A percentile compares a stretch with the other conserved stretches of the same genome.
These are phyloP conservation scores for Cladosporium austrohemisphaericum DNA, from an alignment of 2,329 filamentous ascomycete species.

Conservation along the genomic window DNA sequence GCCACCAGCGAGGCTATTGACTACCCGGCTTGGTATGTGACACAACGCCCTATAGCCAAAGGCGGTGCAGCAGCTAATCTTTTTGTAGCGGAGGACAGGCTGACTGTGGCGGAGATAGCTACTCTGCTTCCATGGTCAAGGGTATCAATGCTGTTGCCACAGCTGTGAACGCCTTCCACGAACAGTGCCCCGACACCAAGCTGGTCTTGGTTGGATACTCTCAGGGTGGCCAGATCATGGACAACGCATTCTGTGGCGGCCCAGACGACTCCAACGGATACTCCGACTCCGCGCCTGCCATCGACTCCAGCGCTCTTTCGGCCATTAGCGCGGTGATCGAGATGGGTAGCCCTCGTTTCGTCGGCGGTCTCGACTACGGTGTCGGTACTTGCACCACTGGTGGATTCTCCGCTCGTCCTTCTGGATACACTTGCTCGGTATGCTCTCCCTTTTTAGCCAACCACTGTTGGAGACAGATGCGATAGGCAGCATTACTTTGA, in stretches of 20 bases:
- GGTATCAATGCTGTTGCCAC: conserved; percentile 57
- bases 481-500: no score
- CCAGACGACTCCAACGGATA: conserved; percentile 41
- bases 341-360: conserved; percentile 52
- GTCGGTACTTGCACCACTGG: conserved; percentile 57
- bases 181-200: conserved; percentile 22
- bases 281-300: conserved; percentile 20
- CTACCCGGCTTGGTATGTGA: conserved; percentile 57
- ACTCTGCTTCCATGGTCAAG: conserved; percentile 24
- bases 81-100: conserved; percentile 16
- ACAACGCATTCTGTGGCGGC: conserved; percentile 59
- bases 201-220: conserved; percentile 22
- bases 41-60: no score
- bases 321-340: conserved; percentile 25
- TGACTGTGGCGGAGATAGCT: conserved; percentile 6
- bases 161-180: conserved; percentile 59
- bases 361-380: conserved; percentile 54
- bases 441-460: not conserved
- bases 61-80: conserved; percentile 20
- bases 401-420: conserved; percentile 42
- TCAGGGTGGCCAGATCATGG: conserved; percentile 38
- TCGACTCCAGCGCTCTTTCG: conserved; percentile 18
- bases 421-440: conserved; percentile 11
- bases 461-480: no score
- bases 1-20: conserved; percentile 40